Evolutionary conservation across 371 early-diverging fungal species (phyloP).

Genomic region (Actinomortierella ambigua): DNA sequence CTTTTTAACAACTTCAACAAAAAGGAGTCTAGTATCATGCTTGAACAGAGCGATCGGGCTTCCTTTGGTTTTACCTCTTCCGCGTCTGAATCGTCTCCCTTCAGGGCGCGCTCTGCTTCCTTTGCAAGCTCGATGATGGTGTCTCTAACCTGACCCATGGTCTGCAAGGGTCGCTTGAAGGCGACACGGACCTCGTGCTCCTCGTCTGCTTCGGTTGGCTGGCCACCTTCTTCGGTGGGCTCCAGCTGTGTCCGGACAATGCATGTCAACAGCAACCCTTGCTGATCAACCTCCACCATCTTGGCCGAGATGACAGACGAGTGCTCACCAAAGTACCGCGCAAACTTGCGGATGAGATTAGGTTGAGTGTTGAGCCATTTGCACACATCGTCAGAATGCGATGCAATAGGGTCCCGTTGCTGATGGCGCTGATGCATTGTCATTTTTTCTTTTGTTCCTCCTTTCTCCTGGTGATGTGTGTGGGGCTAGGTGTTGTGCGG

Average conservation of each 20-base stretch:
- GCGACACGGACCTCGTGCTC: conserved; percentile 37
- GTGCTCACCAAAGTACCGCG: conserved; percentile 44
- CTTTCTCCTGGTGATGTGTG: no score
- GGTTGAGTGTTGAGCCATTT: conserved; percentile 31
- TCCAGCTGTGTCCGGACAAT: no score
- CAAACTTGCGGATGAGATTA: conserved; percentile 20
- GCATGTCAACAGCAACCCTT: conserved; percentile 25
- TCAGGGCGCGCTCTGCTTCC: conserved; percentile 28
- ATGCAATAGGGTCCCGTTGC: conserved; percentile 24
- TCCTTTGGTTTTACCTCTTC: no score
- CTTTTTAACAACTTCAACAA: neutral
- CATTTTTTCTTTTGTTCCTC: no score
- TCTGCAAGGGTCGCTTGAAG: conserved; percentile 24
- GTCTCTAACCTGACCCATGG: conserved; percentile 27
- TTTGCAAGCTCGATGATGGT: conserved; percentile 21
- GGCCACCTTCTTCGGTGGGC: conserved; percentile 6
- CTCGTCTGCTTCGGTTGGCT: conserved; percentile 8
- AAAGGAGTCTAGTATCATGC: neutral
- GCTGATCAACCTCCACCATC: conserved; percentile 23
- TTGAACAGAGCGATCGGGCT: no score
- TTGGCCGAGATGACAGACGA: conserved; percentile 15
- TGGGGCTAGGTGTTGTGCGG: no score
- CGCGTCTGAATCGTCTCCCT: conserved; percentile 9
- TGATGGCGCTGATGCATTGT: no score
- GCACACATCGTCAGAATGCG: conserved; percentile 26